Evolutionary conservation across 2,329 filamentous ascomycete species (phyloP).

Genomic region (Ceratocystis eucalypticola): DNA sequence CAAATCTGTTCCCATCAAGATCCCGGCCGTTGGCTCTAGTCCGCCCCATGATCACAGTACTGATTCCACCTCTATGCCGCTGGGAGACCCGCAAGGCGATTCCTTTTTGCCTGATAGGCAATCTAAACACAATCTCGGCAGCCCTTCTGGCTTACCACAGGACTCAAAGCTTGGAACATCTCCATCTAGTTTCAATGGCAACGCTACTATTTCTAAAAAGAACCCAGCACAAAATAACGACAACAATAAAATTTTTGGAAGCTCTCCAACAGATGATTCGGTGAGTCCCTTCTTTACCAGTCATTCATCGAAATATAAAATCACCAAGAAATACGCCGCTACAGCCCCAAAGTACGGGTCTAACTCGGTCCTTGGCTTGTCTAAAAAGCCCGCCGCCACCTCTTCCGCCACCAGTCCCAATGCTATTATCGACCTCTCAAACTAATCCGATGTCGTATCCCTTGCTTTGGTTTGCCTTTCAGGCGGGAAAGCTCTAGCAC

Average conservation of each 20-base stretch:
- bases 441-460: not conserved
- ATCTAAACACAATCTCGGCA: no score
- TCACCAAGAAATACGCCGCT: conserved; percentile 1
- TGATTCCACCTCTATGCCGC: not conserved
- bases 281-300: conserved; percentile 1
- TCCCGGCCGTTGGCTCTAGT: not conserved
- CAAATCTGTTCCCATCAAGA: not conserved
- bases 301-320: conserved; percentile 1
- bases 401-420: not conserved
- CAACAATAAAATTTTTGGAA: not conserved
- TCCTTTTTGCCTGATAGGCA: not conserved
- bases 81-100: not conserved
- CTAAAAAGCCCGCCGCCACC: not conserved
- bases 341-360: not conserved
- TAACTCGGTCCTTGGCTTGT: not conserved
- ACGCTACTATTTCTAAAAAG: not conserved
- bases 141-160: not conserved
- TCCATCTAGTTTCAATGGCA: not conserved
- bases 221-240: not conserved
- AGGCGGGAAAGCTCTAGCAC: not conserved
- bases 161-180: not conserved
- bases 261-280: not conserved
- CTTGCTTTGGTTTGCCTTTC: not conserved
- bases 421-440: not conserved
- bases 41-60: not conserved